These are phyloP conservation scores for Anisodus acutangulus DNA, from an alignment of 257 asterid genomes.

Conservation along the genomic window DNA sequence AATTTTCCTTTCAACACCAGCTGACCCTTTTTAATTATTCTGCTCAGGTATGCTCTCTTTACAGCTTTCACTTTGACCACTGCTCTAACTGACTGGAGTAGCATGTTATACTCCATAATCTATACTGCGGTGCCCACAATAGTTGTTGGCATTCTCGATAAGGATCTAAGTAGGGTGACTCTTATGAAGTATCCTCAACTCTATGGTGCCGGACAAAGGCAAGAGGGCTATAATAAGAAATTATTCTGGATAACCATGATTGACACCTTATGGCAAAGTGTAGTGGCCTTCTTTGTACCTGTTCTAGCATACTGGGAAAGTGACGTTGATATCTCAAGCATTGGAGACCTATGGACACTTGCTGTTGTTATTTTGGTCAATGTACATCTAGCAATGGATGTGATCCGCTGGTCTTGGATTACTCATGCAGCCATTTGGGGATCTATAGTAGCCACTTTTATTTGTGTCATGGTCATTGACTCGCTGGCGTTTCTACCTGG, in stretches of 20 bases:
- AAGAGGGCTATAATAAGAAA: constrained; percentile 72
- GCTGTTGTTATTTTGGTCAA: constrained; percentile 86
- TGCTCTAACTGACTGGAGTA: constrained; percentile 97
- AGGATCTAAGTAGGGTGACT: constrained; percentile 77
- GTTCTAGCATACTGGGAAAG: constrained; percentile 78
- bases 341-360: constrained; percentile 92
- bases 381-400: constrained; percentile 90
- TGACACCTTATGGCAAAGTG: constrained; percentile 94
- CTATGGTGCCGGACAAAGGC: constrained; percentile 89
- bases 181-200: constrained; percentile 81
- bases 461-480: constrained; percentile 78
- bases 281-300: constrained; percentile 72
- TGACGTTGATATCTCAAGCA: constrained; percentile 67
- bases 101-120: constrained; percentile 79
- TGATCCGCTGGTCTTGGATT: constrained; percentile 85
- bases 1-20: constrained; percentile 26
- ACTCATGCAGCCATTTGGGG: constrained; percentile 93
- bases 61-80: constrained; percentile 85
- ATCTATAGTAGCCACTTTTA: constrained; percentile 76
- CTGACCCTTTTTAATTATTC: constrained; percentile 33
- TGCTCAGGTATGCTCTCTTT: constrained; percentile 78
- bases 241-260: constrained; percentile 79
- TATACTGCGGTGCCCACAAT: constrained; percentile 88
- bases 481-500: constrained; percentile 71
- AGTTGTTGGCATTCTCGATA: constrained; percentile 81